Conservation (phyloP, 257 asterid genomes). For the Nyctanthes arbortristis region DNA sequence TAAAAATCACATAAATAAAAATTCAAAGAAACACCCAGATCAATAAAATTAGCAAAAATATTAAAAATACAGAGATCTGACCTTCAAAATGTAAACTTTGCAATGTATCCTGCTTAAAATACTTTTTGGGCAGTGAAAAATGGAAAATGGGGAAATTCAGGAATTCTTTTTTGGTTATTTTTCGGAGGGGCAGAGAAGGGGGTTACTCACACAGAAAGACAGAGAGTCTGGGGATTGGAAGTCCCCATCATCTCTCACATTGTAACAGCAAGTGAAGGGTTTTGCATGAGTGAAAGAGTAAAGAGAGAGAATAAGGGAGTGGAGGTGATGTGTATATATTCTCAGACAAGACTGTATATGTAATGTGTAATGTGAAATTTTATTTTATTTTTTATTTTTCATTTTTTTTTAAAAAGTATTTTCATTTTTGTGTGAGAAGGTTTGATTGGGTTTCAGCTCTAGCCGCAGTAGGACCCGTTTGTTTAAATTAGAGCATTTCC, state of each 20-base stretch:
- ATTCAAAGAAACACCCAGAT: not conserved
- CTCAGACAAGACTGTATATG: too few species aligned
- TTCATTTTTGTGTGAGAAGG: too few species aligned
- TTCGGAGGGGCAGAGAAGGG: not conserved
- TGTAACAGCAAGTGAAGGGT: not conserved
- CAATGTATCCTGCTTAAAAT: not conserved
- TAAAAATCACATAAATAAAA: not conserved
- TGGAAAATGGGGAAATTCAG: conserved; percentile 6
- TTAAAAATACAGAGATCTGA: conserved; percentile 20
- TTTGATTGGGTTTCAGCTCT: too few species aligned
- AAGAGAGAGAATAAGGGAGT: not conserved
- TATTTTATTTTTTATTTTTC: too few species aligned
- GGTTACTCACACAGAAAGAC: not conserved
- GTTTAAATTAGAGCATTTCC: too few species aligned
- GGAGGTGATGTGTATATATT: too few species aligned
- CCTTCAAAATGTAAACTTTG: conserved; percentile 27
- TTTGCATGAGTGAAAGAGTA: not conserved
- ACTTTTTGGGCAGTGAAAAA: conserved; percentile 21
- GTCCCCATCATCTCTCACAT: conserved; percentile 20
- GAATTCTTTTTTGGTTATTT: not conserved
- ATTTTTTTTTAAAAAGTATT: too few species aligned
- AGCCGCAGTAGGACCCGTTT: too few species aligned
- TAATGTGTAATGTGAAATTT: too few species aligned
- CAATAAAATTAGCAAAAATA: not conserved
- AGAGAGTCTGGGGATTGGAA: not conserved